Percentiles rank a stretch among this genome's conserved stretches.
Conservation (phyloP, 148 eudicot species). For the Fagopyrum homotropicum region DNA sequence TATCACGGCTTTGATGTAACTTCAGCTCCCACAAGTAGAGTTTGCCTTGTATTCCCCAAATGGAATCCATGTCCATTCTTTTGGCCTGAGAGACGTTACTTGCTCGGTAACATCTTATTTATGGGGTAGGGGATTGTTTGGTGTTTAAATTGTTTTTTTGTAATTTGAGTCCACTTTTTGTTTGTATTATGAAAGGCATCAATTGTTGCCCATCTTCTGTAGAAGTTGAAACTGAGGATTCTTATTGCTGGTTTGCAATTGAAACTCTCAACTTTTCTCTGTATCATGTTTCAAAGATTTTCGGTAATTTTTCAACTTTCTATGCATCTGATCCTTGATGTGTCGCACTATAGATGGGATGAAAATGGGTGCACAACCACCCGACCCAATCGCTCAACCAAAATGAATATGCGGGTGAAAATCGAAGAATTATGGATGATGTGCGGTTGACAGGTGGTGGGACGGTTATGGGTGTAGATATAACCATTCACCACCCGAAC, state of each 20-base stretch:
- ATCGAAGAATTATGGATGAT: no score
- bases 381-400: no score
- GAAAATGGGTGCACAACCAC: no score
- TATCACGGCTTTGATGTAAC: neutral
- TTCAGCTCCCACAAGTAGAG: neutral
- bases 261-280: neutral
- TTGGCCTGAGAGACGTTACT: slow-evolving; percentile 4
- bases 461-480: no score
- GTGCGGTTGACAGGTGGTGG: no score
- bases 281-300: neutral
- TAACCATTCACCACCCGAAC: no score
- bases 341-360: no score
- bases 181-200: neutral
- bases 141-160: slow-evolving; percentile 7
- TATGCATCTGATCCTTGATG: no score
- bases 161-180: neutral
- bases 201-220: neutral
- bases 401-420: no score
- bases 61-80: neutral
- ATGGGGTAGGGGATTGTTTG: neutral
- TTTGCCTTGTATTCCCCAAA: neutral
- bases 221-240: neutral
- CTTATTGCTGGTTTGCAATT: neutral
- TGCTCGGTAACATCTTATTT: neutral
- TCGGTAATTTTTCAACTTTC: no score